phyloP scores from a whole-genome alignment of 2,329 filamentous ascomycete species.

The Paraphoma chrysanthemicola region DNA sequence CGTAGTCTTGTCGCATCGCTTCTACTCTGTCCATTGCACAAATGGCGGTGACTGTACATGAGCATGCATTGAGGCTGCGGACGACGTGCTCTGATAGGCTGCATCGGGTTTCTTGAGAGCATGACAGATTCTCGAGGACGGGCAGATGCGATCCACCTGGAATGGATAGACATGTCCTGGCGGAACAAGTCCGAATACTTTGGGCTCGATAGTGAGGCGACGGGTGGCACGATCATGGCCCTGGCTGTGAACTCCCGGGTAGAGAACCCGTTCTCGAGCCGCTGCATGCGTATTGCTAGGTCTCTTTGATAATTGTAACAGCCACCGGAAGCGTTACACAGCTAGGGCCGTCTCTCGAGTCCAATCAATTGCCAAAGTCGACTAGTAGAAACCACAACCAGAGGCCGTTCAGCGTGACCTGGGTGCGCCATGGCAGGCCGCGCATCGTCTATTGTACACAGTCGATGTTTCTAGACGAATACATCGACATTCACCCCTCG shows the following conservation, averaged over 20 bases:
- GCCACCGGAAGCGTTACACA: background rate
- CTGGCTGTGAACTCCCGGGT: background rate
- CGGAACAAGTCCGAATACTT: background rate
- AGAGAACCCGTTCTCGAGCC: background rate
- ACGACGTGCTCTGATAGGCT: conserved; percentile 21
- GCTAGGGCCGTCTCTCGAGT: too few species aligned
- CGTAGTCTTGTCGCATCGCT: too few species aligned
- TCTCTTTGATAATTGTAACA: background rate
- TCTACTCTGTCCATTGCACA: background rate
- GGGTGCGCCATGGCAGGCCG: too few species aligned
- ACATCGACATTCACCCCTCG: background rate
- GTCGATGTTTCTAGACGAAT: too few species aligned
- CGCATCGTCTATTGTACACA: too few species aligned
- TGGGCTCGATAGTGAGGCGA: background rate
- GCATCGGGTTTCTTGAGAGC: conserved; percentile 1
- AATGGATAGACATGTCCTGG: too few species aligned
- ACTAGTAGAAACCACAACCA: too few species aligned
- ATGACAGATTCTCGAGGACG: background rate
- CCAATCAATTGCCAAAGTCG: too few species aligned
- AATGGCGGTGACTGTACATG: conserved; percentile 11
- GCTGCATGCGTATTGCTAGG: background rate
- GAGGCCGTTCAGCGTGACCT: too few species aligned
- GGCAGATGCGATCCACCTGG: too few species aligned
- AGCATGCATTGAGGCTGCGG: conserved; percentile 17
- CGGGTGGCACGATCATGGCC: background rate